Conservation (phyloP, 768 basidiomycete genomes). For the Stropharia rugosoannulata region DNA sequence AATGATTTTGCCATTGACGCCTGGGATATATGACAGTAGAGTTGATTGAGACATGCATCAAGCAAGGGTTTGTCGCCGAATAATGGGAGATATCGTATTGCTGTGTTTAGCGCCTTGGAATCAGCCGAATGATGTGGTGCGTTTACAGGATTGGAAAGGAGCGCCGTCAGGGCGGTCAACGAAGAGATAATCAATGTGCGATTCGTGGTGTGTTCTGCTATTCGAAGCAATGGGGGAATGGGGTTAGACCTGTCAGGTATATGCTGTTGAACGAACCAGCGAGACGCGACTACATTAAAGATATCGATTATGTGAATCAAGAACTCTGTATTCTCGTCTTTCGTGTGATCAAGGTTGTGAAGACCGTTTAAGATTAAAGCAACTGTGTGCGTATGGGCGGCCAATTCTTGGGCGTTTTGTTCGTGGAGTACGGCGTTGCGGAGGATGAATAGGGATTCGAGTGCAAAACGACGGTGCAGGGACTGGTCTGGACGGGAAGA, state of each 20-base stretch:
- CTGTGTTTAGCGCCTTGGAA: slow-evolving; percentile 60
- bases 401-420: slow-evolving; percentile 61
- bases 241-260: slow-evolving; percentile 42
- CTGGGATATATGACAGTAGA: slow-evolving; percentile 75
- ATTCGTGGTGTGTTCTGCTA: slow-evolving; percentile 61
- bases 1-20: slow-evolving; percentile 77
- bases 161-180: slow-evolving; percentile 54
- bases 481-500: slow-evolving; percentile 49
- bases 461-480: slow-evolving; percentile 69
- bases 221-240: slow-evolving; percentile 52
- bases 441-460: slow-evolving; percentile 82
- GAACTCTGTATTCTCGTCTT: slow-evolving; percentile 73
- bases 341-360: slow-evolving; percentile 53
- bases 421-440: slow-evolving; percentile 81
- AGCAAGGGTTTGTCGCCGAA: slow-evolving; percentile 68
- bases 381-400: slow-evolving; percentile 57
- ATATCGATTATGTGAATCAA: slow-evolving; percentile 72
- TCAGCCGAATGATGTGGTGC: slow-evolving; percentile 47
- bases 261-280: slow-evolving; percentile 33
- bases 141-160: slow-evolving; percentile 66
- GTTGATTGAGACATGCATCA: slow-evolving; percentile 70
- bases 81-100: slow-evolving; percentile 73
- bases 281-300: slow-evolving; percentile 59
- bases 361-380: slow-evolving; percentile 67
- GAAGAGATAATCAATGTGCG: slow-evolving; percentile 74